phyloP scores from a whole-genome alignment of 2,329 filamentous ascomycete genomes.

The Colletotrichum limetticola region DNA sequence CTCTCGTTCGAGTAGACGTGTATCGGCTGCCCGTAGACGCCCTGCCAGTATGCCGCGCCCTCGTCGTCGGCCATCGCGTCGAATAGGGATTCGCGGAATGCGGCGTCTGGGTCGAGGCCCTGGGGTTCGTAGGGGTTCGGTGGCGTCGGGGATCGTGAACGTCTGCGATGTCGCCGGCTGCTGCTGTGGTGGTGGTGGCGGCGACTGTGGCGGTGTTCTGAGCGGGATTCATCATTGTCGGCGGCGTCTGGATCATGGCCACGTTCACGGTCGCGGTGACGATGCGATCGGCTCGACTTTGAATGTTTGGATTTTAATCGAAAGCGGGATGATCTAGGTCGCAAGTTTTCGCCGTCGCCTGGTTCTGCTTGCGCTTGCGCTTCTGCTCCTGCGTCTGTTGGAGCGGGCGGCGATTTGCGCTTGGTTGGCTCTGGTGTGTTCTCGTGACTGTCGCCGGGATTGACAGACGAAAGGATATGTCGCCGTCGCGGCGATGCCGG shows the following conservation, averaged over 20 bases:
- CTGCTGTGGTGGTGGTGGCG: constrained; percentile 40
- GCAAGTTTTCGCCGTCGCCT: constrained; percentile 5
- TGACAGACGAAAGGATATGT: constrained; percentile 62
- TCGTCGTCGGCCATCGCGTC: constrained; percentile 98
- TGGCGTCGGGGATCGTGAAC: constrained; percentile 56
- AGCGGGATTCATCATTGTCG: constrained; percentile 37
- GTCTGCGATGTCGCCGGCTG: constrained; percentile 42
- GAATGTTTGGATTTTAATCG: constrained; percentile 54
- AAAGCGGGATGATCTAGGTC: constrained; percentile 47
- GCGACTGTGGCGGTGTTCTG: constrained; percentile 43
- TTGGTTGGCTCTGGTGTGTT: neutral
- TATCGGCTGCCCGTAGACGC: constrained; percentile 95
- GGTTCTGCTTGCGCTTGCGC: neutral
- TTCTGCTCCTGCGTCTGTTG: neutral
- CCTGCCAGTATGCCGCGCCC: constrained; percentile 93
- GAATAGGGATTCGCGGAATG: constrained; percentile 94
- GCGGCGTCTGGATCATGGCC: constrained; percentile 4
- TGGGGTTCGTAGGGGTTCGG: constrained; percentile 58
- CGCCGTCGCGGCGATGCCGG: constrained; percentile 52
- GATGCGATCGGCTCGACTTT: constrained; percentile 37
- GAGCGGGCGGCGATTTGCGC: constrained; percentile 28
- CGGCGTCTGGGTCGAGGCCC: constrained; percentile 73
- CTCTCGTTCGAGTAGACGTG: constrained; percentile 75
- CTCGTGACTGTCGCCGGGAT: constrained; percentile 43
- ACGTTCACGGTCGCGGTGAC: constrained; percentile 40